Percentiles rank a stretch among this genome's conserved stretches.
Conservation (phyloP, 495 filamentous ascomycete species). For the Patellaria atrata region DNA sequence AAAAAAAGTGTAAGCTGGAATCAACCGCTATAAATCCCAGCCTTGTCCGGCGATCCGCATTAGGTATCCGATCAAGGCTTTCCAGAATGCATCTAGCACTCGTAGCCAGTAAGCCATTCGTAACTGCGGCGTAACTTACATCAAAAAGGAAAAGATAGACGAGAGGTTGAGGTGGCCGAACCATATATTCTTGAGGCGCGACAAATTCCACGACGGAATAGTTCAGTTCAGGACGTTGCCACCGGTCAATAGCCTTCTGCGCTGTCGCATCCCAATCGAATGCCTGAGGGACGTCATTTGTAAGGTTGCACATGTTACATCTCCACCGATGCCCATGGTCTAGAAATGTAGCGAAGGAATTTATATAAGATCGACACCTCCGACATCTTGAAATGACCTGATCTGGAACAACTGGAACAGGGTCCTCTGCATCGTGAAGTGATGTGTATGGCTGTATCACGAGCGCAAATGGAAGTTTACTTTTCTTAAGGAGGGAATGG, state of each 20-base stretch:
- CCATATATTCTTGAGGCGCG: constrained; percentile 98
- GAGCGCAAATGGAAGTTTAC: constrained; percentile 84
- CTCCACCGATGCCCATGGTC: constrained; percentile 97
- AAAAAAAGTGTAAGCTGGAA: constrained; percentile 89
- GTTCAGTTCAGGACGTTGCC: constrained; percentile 83
- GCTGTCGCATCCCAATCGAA: constrained; percentile 93
- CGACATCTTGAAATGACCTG: constrained; percentile 94
- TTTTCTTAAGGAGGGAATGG: constrained; percentile 85
- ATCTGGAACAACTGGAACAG: constrained; percentile 82
- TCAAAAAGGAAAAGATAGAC: constrained; percentile 98
- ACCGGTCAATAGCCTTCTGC: constrained; percentile 79
- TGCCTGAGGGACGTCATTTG: constrained; percentile 94
- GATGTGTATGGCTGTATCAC: constrained; percentile 91
- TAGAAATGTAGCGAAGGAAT: constrained; percentile 89
- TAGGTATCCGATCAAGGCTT: constrained; percentile 91
- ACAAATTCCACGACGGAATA: constrained; percentile 92
- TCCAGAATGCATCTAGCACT: constrained; percentile 88
- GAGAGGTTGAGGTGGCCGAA: constrained; percentile 86
- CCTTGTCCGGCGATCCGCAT: constrained; percentile 82
- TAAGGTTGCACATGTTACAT: constrained; percentile 99
- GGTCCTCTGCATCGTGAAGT: constrained; percentile 83
- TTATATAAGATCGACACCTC: constrained; percentile 92
- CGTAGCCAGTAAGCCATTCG: constrained; percentile 86
- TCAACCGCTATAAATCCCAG: constrained; percentile 94
- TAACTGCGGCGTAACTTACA: constrained; percentile 84